Conservation (phyloP, 2,329 filamentous ascomycete genomes). For the Colletotrichum sp. region DNA sequence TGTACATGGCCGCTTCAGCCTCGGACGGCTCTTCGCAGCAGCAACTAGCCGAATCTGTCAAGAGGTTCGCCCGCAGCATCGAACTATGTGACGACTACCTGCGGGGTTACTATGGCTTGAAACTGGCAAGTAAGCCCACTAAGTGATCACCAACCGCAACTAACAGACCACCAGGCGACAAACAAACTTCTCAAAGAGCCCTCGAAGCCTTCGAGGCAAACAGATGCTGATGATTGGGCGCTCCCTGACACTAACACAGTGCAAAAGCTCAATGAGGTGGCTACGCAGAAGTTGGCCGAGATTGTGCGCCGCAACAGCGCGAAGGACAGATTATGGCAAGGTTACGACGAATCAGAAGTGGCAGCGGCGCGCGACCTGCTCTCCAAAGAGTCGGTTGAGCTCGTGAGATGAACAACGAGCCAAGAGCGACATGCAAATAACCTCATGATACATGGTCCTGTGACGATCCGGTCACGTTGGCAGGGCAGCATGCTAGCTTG, state of each 20-base stretch:
- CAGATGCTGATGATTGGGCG: slow-evolving; percentile 54
- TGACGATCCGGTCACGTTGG: not conserved
- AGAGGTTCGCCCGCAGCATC: slow-evolving; percentile 87
- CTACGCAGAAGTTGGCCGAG: slow-evolving; percentile 77
- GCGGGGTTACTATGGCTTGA: slow-evolving; percentile 90
- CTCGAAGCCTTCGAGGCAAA: slow-evolving; percentile 48
- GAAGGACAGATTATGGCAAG: slow-evolving; percentile 71
- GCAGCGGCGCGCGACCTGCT: slow-evolving; percentile 73
- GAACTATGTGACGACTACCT: slow-evolving; percentile 94
- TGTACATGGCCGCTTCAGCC: slow-evolving; percentile 70
- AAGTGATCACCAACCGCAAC: not conserved
- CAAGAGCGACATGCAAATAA: not conserved
- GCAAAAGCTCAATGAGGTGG: slow-evolving; percentile 72
- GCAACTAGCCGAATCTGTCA: slow-evolving; percentile 74
- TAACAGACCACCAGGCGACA: slow-evolving; percentile 45
- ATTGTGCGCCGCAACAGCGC: slow-evolving; percentile 71
- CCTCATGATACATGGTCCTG: not conserved
- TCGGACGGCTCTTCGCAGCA: slow-evolving; percentile 48
- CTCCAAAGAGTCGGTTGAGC: slow-evolving; percentile 51
- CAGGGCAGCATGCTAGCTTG: not conserved
- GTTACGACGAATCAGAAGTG: slow-evolving; percentile 75
- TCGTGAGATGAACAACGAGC: slow-evolving; percentile 42
- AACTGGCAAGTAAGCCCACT: slow-evolving; percentile 61
- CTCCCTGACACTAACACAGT: slow-evolving; percentile 64
- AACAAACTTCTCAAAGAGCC: slow-evolving; percentile 52